Evolutionary conservation across 2,329 filamentous ascomycete species (phyloP).

Genomic region (Ophiocordyceps robertsii): DNA sequence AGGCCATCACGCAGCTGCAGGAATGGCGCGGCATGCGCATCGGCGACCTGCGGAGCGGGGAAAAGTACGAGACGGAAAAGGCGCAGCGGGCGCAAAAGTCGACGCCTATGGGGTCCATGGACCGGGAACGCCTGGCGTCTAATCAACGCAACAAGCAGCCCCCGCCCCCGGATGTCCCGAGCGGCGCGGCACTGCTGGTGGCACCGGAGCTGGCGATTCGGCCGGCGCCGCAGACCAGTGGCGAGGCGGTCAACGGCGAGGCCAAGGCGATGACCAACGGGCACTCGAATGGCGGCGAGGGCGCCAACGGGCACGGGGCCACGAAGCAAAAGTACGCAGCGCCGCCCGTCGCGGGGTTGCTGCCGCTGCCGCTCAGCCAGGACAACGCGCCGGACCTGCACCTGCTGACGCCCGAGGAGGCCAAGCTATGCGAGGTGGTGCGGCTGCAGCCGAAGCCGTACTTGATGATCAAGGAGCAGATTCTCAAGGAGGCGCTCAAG

Average conservation of each 20-base stretch:
- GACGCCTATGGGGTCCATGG: constrained; percentile 66
- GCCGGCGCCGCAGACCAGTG: constrained; percentile 20
- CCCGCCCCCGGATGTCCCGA: constrained; percentile 54
- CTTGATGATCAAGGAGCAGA: constrained; percentile 80
- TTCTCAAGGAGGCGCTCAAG: constrained; percentile 85
- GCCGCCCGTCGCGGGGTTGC: constrained; percentile 45
- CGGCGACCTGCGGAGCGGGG: constrained; percentile 69
- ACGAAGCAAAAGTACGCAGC: constrained; percentile 37
- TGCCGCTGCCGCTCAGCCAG: constrained; percentile 54
- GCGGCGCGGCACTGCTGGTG: constrained; percentile 63
- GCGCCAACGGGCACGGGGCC: constrained; percentile 20
- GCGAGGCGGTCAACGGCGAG: constrained; percentile 29
- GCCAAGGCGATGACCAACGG: constrained; percentile 41
- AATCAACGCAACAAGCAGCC: constrained; percentile 56
- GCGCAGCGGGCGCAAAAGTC: constrained; percentile 55
- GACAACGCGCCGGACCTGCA: constrained; percentile 75
- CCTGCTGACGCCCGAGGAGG: constrained; percentile 71
- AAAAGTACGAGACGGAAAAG: constrained; percentile 90
- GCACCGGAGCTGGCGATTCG: constrained; percentile 64
- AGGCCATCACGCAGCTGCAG: constrained; percentile 81
- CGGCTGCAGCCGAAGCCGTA: constrained; percentile 90
- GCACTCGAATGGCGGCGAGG: constrained; percentile 32
- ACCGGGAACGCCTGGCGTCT: constrained; percentile 63
- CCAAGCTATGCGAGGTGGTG: constrained; percentile 72
- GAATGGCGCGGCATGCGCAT: constrained; percentile 86